Evolutionary conservation across 345 rosid genomes (phyloP), one percentile per base, ranked within the genome.

Genomic region (Orychophragmus violaceus): DNA sequence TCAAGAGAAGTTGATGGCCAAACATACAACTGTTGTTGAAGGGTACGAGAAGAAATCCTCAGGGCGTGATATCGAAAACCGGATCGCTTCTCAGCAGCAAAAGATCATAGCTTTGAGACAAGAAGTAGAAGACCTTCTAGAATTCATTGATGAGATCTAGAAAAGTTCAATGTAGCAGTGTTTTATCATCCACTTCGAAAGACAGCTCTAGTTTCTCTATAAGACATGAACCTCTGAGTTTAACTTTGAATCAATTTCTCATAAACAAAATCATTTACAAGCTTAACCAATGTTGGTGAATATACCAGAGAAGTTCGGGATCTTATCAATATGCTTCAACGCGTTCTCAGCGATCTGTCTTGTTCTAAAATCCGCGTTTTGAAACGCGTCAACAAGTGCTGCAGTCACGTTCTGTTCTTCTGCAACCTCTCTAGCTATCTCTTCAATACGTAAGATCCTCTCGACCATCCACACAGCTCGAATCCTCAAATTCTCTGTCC

Each of bases 251-350:
- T 50, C 52, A 50, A 25, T 14, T 41, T 41, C 46, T 41, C 19
- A 6, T 41, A 16, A 41, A 16, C 6, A 25, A 52, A 64, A 58
- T 10, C 67, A 66, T 73, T 41, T 59, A 73, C 68, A 73, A 73
- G 57, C 30, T 36, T 59, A 85, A 51, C 79, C 80, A 76, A 76
- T 83, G 71, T 80, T 85, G 12, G 92, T 53, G 73, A 88, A 88
- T 72, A 94, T 80, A 36, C 97, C 99, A 10, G 99, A 90, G 72
- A 94, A 94, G 74, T 90, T 88, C 12, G 99, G 97, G 57, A 94
- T 86, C 80, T 83, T 87, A 70, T 94, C 97, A 0, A 94, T 84
- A 48, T 88, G 99, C 76, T 69, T 88, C 67, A 94, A 77, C 27
- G 97, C 97, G 39, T 81, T 85, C 79, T 94, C 99, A 1, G 97